A percentile compares a stretch with the other conserved stretches of the same genome.
Evolutionary conservation across 2,329 filamentous ascomycete genomes (phyloP).

Genomic region (Fusarium citri): DNA sequence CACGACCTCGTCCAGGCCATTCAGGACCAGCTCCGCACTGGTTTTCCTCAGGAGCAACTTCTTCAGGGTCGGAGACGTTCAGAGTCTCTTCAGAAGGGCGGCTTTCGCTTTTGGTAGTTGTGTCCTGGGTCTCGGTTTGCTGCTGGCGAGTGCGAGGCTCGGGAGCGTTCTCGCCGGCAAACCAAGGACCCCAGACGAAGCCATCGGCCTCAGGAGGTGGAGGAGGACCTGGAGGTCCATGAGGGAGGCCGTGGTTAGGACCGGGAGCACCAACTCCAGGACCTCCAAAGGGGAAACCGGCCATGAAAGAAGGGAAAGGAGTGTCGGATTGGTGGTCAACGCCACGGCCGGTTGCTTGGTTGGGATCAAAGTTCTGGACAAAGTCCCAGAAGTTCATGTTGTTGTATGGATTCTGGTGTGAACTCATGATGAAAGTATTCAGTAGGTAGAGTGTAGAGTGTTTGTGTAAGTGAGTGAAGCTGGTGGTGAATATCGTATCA

Average conservation of each 20-base stretch:
- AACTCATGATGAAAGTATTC: slow-evolving; percentile 36
- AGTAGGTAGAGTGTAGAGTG: slow-evolving; percentile 2
- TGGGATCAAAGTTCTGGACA: slow-evolving; percentile 50
- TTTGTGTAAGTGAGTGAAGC: slow-evolving; percentile 23
- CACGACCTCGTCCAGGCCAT: slow-evolving; percentile 40
- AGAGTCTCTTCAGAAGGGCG: slow-evolving; percentile 52
- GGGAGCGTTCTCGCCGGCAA: slow-evolving; percentile 42
- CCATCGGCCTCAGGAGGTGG: slow-evolving; percentile 40
- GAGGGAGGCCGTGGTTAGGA: slow-evolving; percentile 22
- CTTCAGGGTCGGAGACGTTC: slow-evolving; percentile 50
- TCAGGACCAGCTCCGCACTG: slow-evolving; percentile 39
- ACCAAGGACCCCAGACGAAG: slow-evolving; percentile 45
- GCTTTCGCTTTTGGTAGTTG: slow-evolving; percentile 48
- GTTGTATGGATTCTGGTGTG: slow-evolving; percentile 39
- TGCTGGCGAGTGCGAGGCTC: slow-evolving; percentile 30
- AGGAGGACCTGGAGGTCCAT: slow-evolving; percentile 32
- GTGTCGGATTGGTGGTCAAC: slow-evolving; percentile 53
- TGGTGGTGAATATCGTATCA: slow-evolving; percentile 18
- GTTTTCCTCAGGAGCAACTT: slow-evolving; percentile 49
- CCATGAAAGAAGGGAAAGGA: slow-evolving; percentile 42
- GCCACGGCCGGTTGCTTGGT: slow-evolving; percentile 49
- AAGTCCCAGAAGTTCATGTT: slow-evolving; percentile 52
- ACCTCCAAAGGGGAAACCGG: slow-evolving; percentile 52
- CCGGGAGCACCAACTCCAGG: slow-evolving; percentile 24
- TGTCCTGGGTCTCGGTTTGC: slow-evolving; percentile 30